Base-by-base conservation (phyloP, 805 yeast species). In the Hanseniaspora jakobsenii region DNA sequence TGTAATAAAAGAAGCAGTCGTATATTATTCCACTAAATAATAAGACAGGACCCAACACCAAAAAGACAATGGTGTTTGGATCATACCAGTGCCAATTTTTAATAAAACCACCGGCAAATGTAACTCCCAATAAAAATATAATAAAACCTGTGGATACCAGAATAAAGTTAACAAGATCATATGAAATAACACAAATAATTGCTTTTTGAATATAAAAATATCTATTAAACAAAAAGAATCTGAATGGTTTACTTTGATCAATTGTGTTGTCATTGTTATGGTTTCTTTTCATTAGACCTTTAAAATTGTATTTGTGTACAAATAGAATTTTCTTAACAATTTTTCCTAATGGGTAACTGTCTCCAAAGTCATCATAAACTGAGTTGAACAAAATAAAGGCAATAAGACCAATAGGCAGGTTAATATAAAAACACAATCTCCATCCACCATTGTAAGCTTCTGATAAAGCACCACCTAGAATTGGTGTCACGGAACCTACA, bases 351-450 rank as follows among this genome's bases (percentile, higher is more conserved):
- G 45, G 29, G 29, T 28, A 18, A 19, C 45, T 34, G 3, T 34
- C 45, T 19, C 18, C 27, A 18, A n/a, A 14, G 21, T 41, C 45
- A 27, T 32, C 13, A 13, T 41, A 41, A 17, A 41, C 45, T 4
- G 34, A 27, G 13, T 41, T 51, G 14, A n/a, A 47, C 31, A 31
- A 18, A 3, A 47, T 30, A n/a, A 53, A 44, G 5, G 59, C 59
- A 8, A 52, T 28, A 1, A 79, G 84, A 14, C 82, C 81, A 32
- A 78, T 58, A 2, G 85, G 83, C 29, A 81, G 56, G 56, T 79
- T 80, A 50, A 81, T 66, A 59, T 73, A 81, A 55, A 78, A 81
- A 52, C 83, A 75, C 83, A 85, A 78, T 53, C 86, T 65, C 86
- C 86, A 80, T 9, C 73, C 61, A 5, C 67, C 73, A 38, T 72